Base-by-base conservation (phyloP, 108 stramenopile genomes). In the Cyclostephanos tholiformis region DNA sequence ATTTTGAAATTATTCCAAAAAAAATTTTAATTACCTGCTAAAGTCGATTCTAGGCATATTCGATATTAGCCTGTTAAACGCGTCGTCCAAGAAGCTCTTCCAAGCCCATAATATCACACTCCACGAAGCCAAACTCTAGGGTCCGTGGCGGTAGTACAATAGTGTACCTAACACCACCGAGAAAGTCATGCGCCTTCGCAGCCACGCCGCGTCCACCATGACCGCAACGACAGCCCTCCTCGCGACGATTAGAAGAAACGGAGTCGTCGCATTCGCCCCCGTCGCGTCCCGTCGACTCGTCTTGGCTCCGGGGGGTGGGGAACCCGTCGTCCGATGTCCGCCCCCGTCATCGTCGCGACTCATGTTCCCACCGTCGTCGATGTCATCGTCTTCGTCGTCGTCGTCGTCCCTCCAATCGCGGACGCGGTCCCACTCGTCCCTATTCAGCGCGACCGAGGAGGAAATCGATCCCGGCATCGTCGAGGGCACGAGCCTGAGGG, bases 391-490 rank as follows among this genome's bases (percentile, higher is more conserved):
- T n/a, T n/a, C n/a, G n/a, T 49, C 64, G 19, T n/a, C 57, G n/a
- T 58, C 32, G 57, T 55, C 67, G 41, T 69, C 53, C 26, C 26
- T 55, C 53, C 23, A 20, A 9, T 27, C 14, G 19, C 35, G 26
- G 39, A 43, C 62, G 26, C 25, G 26, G 41, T 30, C 60, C n/a
- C 69, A 16, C 26, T 65, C 53, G 32, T 61, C 60, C 25, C 73
- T 79, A 0, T 74, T 70, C 22, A 76, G 69, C 32, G 55, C 74
- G 22, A 64, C 41, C 50, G 74, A 87, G 75, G 94, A 95, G 75
- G 94, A 95, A 79, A 83, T 92, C 10, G 94, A 95, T 69, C 94
- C 94, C 1, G 94, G 94, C 19, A 63, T 78, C 0, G 88, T 95
- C 0, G 91, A 91, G 64, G 94, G 94, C 16, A 95, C 95, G 14